These are phyloP conservation scores for Daedalea quercina DNA, from an alignment of 768 basidiomycete genomes.

Conservation along the genomic window DNA sequence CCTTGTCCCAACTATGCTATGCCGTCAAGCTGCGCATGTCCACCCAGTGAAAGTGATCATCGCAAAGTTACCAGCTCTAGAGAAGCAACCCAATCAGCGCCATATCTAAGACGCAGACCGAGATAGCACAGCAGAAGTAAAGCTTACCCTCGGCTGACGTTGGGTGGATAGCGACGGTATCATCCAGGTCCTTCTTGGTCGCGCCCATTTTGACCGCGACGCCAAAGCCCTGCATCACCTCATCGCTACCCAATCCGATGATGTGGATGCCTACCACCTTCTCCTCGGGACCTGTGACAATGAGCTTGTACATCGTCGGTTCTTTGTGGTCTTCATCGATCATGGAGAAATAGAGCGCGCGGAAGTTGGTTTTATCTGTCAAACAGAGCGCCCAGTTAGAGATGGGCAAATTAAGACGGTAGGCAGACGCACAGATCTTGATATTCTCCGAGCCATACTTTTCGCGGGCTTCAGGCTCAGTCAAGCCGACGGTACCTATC, in stretches of 20 bases:
- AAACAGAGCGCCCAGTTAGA: background rate
- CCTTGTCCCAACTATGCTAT: no score
- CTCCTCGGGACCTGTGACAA: constrained; percentile 84
- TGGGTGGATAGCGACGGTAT: constrained; percentile 90
- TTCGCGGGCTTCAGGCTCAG: constrained; percentile 83
- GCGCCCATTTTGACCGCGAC: constrained; percentile 98
- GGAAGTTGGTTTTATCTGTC: constrained; percentile 74
- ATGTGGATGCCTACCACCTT: constrained; percentile 96
- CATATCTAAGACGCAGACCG: background rate
- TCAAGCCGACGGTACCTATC: constrained; percentile 92
- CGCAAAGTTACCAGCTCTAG: constrained; percentile 55
- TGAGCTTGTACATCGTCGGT: constrained; percentile 89
- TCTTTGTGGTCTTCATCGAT: constrained; percentile 87
- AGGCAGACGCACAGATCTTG: constrained; percentile 73
- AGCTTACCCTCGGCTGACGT: constrained; percentile 73
- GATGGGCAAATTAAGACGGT: background rate
- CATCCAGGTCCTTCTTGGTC: constrained; percentile 74
- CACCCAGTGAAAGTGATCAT: constrained; percentile 12
- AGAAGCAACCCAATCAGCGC: constrained; percentile 11
- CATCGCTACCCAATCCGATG: constrained; percentile 88
- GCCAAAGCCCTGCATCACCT: constrained; percentile 91
- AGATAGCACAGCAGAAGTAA: constrained; percentile 3
- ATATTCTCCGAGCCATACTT: constrained; percentile 83
- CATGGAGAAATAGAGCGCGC: constrained; percentile 89
- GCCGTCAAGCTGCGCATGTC: no score